Percentiles rank a stretch among this genome's conserved stretches.
phyloP scores from a whole-genome alignment of 352 stramenopile species.

The Phytophthora megakarya region DNA sequence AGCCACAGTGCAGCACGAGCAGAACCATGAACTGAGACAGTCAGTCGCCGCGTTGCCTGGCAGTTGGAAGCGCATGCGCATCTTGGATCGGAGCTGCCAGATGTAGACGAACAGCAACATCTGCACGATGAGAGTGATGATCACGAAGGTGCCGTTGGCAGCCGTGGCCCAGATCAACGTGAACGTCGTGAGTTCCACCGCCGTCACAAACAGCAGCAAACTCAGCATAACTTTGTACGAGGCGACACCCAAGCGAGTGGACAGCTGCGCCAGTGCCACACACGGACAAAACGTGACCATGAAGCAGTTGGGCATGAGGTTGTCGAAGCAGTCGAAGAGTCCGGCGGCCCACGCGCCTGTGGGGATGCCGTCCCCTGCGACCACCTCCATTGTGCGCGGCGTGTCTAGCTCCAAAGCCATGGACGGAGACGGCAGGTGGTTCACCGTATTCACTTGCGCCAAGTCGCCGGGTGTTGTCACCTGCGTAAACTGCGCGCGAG shows the following conservation, averaged over 20 bases:
- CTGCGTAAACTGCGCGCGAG: constrained; percentile 34
- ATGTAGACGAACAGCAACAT: constrained; percentile 39
- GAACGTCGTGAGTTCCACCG: constrained; percentile 30
- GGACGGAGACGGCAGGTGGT: constrained; percentile 33
- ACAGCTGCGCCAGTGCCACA: constrained; percentile 57
- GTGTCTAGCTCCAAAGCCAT: constrained; percentile 34
- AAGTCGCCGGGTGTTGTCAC: constrained; percentile 27
- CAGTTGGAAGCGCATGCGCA: constrained; percentile 48
- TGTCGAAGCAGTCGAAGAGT: constrained; percentile 50
- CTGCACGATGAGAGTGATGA: constrained; percentile 31
- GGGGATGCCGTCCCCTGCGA: constrained; percentile 28
- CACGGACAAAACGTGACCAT: constrained; percentile 55
- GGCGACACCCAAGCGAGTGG: constrained; percentile 39
- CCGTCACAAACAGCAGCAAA: constrained; percentile 32
- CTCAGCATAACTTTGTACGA: constrained; percentile 37
- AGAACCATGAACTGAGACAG: constrained; percentile 46
- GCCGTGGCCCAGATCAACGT: constrained; percentile 26
- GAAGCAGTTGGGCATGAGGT: constrained; percentile 54
- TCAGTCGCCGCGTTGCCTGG: constrained; percentile 42
- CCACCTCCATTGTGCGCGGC: constrained; percentile 28
- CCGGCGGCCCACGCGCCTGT: constrained; percentile 41
- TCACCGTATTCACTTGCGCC: constrained; percentile 16
- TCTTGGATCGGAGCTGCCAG: constrained; percentile 49
- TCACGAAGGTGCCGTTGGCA: constrained; percentile 29
- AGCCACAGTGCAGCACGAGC: constrained; percentile 44